A percentile compares a stretch with the other conserved stretches of the same genome.
Evolutionary conservation across 345 rosid species (phyloP).

Genomic region (Eucalyptus sp.): DNA sequence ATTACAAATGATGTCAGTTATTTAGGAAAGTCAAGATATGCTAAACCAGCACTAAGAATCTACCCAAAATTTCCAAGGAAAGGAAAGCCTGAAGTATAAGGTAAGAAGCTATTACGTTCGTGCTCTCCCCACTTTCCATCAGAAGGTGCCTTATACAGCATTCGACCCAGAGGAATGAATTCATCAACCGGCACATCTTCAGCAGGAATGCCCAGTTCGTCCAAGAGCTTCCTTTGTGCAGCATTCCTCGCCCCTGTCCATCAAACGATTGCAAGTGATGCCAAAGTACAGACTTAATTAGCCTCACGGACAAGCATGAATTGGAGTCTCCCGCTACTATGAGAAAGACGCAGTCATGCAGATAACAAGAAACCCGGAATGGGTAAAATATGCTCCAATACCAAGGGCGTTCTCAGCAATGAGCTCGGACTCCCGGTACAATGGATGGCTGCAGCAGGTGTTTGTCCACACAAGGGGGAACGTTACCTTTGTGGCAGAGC

Average conservation of each 20-base stretch:
- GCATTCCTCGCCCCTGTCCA: constrained; percentile 84
- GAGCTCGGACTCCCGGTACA: constrained; percentile 85
- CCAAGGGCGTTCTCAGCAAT: constrained; percentile 62
- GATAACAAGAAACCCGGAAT: background rate
- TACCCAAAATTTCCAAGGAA: background rate
- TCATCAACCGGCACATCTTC: constrained; percentile 86
- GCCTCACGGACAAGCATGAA: background rate
- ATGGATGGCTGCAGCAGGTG: constrained; percentile 99
- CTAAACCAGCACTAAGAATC: background rate
- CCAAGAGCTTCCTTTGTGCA: constrained; percentile 95
- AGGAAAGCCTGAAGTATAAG: background rate
- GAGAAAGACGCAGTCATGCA: background rate
- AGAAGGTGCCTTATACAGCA: constrained; percentile 94
- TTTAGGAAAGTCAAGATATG: background rate
- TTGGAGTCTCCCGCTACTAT: background rate
- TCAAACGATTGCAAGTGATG: background rate
- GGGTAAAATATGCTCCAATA: background rate
- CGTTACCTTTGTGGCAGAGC: constrained; percentile 88
- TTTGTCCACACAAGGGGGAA: constrained; percentile 99
- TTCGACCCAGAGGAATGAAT: constrained; percentile 66
- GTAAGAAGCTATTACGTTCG: constrained; percentile 45
- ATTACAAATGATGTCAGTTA: background rate
- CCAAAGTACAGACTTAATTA: background rate
- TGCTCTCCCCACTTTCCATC: constrained; percentile 99
- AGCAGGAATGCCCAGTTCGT: constrained; percentile 91